A percentile compares a stretch with the other conserved stretches of the same genome.
phyloP scores from a whole-genome alignment of 345 rosid species.

The Corchorus capsularis region DNA sequence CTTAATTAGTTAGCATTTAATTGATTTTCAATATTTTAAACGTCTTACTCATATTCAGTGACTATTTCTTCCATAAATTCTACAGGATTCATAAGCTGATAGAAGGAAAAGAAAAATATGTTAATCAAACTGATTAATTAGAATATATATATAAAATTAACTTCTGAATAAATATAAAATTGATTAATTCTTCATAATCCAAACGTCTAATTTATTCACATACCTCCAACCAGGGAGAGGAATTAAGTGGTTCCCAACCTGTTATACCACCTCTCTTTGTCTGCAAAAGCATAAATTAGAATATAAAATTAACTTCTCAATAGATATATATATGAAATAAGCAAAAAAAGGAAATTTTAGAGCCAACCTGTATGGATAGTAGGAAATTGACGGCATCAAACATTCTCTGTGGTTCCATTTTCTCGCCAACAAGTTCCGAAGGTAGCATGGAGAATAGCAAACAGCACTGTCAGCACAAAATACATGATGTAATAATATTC shows the following conservation, averaged over 20 bases:
- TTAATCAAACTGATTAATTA: background rate
- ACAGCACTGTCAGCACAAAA: constrained; percentile 26
- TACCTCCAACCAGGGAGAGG: constrained; percentile 34
- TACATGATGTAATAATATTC: too few relatives aligned
- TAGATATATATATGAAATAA: too few relatives aligned
- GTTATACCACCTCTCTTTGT: constrained; percentile 44
- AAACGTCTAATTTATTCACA: too few relatives aligned
- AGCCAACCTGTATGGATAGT: constrained; percentile 39
- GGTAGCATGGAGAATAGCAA: constrained; percentile 35
- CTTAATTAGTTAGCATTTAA: too few relatives aligned
- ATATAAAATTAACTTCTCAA: too few relatives aligned
- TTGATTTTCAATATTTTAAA: too few relatives aligned
- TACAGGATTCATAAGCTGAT: constrained; percentile 57
- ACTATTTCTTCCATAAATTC: constrained; percentile 56
- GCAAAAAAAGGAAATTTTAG: too few relatives aligned
- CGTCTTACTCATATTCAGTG: constrained; percentile 40
- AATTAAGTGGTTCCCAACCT: constrained; percentile 41
- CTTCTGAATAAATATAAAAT: too few relatives aligned
- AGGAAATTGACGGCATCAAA: constrained; percentile 39
- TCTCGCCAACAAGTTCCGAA: constrained; percentile 32
- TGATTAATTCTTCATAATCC: background rate
- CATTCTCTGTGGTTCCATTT: constrained; percentile 29
- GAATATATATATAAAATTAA: too few relatives aligned
- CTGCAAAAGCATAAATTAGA: constrained; percentile 16
- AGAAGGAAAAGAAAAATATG: background rate